Percentiles rank a stretch among this genome's conserved stretches.
phyloP scores from a whole-genome alignment of 371 early-diverging fungal species.

The Lichtheimia hyalospora region DNA sequence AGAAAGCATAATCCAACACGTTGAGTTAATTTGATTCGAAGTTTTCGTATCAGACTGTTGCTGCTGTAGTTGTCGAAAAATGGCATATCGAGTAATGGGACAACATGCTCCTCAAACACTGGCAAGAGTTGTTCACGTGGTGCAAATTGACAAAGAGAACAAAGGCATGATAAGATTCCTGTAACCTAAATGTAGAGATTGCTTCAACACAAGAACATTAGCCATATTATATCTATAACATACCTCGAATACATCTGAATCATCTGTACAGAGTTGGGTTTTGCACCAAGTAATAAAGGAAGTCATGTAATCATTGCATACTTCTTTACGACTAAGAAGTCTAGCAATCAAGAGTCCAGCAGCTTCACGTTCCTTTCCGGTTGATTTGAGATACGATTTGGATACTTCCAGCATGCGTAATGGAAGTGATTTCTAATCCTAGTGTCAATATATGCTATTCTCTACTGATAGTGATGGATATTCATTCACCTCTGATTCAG shows the following conservation, averaged over 20 bases:
- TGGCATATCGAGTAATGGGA: constrained; percentile 53
- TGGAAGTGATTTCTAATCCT: constrained; percentile 48
- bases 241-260: constrained; percentile 53
- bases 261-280: constrained; percentile 27
- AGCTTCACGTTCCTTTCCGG: constrained; percentile 87
- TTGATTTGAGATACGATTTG: constrained; percentile 54
- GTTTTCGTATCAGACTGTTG: constrained; percentile 79
- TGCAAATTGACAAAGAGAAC: constrained; percentile 67
- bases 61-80: constrained; percentile 54
- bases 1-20: constrained; percentile 77
- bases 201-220: not conserved
- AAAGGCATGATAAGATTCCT: constrained; percentile 71
- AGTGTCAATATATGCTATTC: not conserved
- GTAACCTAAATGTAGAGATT: constrained; percentile 22
- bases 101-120: constrained; percentile 51
- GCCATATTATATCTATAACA: not conserved
- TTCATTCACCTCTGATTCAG: constrained; percentile 12
- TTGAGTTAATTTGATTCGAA: constrained; percentile 79
- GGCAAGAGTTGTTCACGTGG: constrained; percentile 65
- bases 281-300: constrained; percentile 67
- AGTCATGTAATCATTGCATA: constrained; percentile 44
- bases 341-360: constrained; percentile 80
- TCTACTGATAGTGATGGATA: not conserved
- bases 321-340: constrained; percentile 73
- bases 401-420: constrained; percentile 51